Conservation (phyloP, 2,329 filamentous ascomycete species). For the Apiospora malaysiana region DNA sequence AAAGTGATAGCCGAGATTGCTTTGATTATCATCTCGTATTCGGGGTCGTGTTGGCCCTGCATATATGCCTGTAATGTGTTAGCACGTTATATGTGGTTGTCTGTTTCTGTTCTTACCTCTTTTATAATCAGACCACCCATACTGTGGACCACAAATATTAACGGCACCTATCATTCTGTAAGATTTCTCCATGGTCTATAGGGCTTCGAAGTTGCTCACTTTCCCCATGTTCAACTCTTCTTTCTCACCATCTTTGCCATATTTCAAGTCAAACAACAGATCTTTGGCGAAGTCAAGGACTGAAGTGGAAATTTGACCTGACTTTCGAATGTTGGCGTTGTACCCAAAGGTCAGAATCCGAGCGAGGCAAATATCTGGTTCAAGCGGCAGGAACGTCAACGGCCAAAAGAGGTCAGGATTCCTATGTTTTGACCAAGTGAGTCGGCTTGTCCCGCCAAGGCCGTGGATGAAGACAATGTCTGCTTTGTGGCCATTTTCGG, state of each 20-base stretch:
- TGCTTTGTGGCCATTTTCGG: constrained; percentile 27
- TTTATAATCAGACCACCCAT: constrained; percentile 42
- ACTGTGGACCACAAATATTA: constrained; percentile 38
- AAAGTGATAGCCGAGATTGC: constrained; percentile 38
- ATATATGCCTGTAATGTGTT: too few relatives aligned
- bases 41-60: constrained; percentile 28
- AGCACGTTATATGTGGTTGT: neutral
- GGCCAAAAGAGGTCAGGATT: constrained; percentile 41
- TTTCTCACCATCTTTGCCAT: constrained; percentile 29
- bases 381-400: constrained; percentile 35
- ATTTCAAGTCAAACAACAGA: constrained; percentile 37
- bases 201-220: constrained; percentile 19
- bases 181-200: neutral
- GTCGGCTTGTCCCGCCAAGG: constrained; percentile 38
- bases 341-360: constrained; percentile 44
- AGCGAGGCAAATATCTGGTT: constrained; percentile 34
- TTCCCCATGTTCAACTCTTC: constrained; percentile 35
- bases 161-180: constrained; percentile 27
- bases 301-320: constrained; percentile 30
- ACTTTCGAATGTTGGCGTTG: constrained; percentile 34
- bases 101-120: constrained; percentile 29
- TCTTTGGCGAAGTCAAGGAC: constrained; percentile 42
- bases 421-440: constrained; percentile 39
- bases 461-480: constrained; percentile 44
- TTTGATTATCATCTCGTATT: constrained; percentile 35